These are phyloP conservation scores for Begonia fuchsioides DNA, from an alignment of 306 rosid species.

Conservation along the genomic window DNA sequence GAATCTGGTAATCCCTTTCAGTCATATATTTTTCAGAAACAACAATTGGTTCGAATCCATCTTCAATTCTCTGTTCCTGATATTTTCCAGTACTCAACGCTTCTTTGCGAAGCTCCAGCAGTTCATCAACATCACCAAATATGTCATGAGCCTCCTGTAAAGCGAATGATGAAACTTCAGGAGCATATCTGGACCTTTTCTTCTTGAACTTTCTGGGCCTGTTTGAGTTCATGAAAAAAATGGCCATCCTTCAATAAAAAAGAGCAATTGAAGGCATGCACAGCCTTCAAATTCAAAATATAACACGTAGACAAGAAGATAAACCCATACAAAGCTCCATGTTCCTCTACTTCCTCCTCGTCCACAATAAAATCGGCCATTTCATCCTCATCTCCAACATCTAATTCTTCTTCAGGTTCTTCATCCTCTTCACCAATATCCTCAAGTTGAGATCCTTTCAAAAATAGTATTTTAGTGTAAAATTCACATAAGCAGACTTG, in stretches of 20 bases:
- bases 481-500: background rate
- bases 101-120: constrained; percentile 40
- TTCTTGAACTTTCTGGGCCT: constrained; percentile 52
- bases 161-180: constrained; percentile 77
- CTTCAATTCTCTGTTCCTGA: constrained; percentile 69
- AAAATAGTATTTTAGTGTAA: background rate
- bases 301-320: background rate
- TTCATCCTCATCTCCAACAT: constrained; percentile 93
- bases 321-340: constrained; percentile 65
- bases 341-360: constrained; percentile 64
- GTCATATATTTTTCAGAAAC: constrained; percentile 88
- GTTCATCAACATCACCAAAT: constrained; percentile 86
- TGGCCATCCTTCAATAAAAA: too few species aligned
- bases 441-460: constrained; percentile 62
- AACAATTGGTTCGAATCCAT: constrained; percentile 83
- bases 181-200: constrained; percentile 51
- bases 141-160: constrained; percentile 89
- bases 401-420: constrained; percentile 78
- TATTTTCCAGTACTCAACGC: constrained; percentile 38
- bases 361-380: constrained; percentile 97
- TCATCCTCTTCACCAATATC: constrained; percentile 94
- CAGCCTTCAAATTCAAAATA: too few species aligned
- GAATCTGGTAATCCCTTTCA: constrained; percentile 65
- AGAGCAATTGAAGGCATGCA: too few species aligned
- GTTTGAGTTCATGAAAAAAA: constrained; percentile 3